Percentiles rank a stretch among this genome's conserved stretches.
phyloP scores from a whole-genome alignment of 441 rosid species.

The Raphanus hybrid region DNA sequence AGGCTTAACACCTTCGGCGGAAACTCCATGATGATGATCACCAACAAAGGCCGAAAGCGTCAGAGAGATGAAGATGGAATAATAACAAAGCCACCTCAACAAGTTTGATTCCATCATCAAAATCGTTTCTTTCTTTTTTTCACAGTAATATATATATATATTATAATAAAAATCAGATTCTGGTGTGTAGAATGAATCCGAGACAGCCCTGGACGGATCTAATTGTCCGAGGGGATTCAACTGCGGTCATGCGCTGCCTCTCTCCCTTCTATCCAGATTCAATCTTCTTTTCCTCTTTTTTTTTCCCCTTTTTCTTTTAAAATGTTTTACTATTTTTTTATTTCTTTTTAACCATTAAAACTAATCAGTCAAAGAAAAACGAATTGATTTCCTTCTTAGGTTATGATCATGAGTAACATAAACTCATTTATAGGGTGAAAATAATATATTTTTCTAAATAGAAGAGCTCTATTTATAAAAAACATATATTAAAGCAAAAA shows the following conservation, averaged over 20 bases:
- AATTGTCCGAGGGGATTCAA: conserved; percentile 33
- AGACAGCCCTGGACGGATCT: conserved; percentile 8
- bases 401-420: too few relatives aligned
- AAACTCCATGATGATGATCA: conserved; percentile 31
- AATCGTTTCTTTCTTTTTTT: neutral
- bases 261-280: neutral
- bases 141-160: neutral
- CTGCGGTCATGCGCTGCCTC: conserved; percentile 36
- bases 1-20: conserved; percentile 74
- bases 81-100: conserved; percentile 33
- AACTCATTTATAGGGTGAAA: too few relatives aligned
- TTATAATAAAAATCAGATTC: neutral
- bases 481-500: too few relatives aligned
- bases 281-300: too few relatives aligned
- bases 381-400: too few relatives aligned
- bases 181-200: conserved; percentile 1
- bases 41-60: conserved; percentile 14
- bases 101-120: conserved; percentile 35
- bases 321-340: too few relatives aligned
- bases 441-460: too few relatives aligned
- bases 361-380: too few relatives aligned
- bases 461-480: too few relatives aligned
- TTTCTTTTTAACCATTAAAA: too few relatives aligned
- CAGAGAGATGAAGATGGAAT: conserved; percentile 38
- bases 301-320: too few relatives aligned